Conservation (phyloP, 176 grass and related monocot genomes). For the Saccharum officinarum region DNA sequence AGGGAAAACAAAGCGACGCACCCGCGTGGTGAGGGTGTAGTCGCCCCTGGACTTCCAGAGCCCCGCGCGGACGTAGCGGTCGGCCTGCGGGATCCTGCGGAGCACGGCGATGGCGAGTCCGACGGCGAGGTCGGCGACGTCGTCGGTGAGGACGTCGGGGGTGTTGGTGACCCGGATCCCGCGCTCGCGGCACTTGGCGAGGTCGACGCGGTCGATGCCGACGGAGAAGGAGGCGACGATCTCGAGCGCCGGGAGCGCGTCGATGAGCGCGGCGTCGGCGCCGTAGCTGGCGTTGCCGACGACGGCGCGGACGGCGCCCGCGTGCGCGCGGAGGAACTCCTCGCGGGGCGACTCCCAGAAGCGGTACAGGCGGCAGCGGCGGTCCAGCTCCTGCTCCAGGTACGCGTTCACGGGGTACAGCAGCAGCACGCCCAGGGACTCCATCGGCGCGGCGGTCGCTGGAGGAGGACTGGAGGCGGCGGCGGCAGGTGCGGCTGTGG, state of each 20-base stretch:
- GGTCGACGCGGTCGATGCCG: conserved; percentile 84
- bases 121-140: conserved; percentile 92
- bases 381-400: conserved; percentile 73
- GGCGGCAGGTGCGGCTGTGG: not conserved
- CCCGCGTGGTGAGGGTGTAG: conserved; percentile 60
- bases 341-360: conserved; percentile 59
- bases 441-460: conserved; percentile 35
- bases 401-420: conserved; percentile 67
- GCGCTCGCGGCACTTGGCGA: conserved; percentile 64
- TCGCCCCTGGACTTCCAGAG: conserved; percentile 52
- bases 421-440: conserved; percentile 74
- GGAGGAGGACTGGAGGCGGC: not conserved
- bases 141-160: conserved; percentile 97
- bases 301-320: conserved; percentile 65
- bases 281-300: conserved; percentile 43
- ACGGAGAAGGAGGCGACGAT: conserved; percentile 87
- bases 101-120: conserved; percentile 70
- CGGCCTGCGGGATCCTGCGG: conserved; percentile 56
- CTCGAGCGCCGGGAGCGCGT: conserved; percentile 72
- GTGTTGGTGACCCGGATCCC: conserved; percentile 89
- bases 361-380: conserved; percentile 66
- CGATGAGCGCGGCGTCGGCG: conserved; percentile 61
- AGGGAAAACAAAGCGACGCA: conserved; percentile 23
- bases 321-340: conserved; percentile 62
- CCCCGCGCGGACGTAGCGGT: conserved; percentile 65